Conservation (phyloP, 1,284 basidiomycete species). For the Malassezia arunalokei region DNA sequence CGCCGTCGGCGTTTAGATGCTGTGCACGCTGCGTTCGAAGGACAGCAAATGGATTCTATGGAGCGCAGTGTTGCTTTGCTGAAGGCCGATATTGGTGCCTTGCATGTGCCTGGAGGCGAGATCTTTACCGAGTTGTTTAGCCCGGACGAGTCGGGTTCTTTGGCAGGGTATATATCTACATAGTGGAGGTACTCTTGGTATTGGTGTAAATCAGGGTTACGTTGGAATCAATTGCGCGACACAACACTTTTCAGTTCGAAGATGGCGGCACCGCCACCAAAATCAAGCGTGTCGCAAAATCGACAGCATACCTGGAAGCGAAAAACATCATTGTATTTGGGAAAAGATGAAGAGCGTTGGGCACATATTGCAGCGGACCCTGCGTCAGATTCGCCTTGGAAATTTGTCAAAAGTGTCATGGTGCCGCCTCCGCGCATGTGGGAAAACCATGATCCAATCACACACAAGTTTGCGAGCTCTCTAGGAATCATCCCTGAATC, state of each 20-base stretch:
- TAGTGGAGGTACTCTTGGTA: not conserved
- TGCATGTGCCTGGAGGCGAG: conserved; percentile 32
- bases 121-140: conserved; percentile 46
- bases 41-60: not conserved
- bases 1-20: conserved; percentile 18
- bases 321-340: conserved; percentile 36
- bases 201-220: too few relatives aligned
- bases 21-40: not conserved
- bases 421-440: not conserved
- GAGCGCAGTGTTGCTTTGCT: conserved; percentile 9
- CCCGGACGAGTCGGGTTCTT: conserved; percentile 6
- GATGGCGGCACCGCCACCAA: not conserved
- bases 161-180: conserved; percentile 30
- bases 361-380: conserved; percentile 25
- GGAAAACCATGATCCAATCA: not conserved
- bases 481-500: conserved; percentile 2
- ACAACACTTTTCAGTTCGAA: not conserved
- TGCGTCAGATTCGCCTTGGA: conserved; percentile 15
- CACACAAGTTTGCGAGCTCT: conserved; percentile 12
- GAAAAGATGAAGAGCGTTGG: conserved; percentile 43
- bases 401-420: conserved; percentile 13
- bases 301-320: conserved; percentile 8
- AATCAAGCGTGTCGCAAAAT: not conserved
- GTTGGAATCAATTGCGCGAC: too few relatives aligned
- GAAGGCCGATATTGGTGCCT: conserved; percentile 26